These are phyloP conservation scores for Cryptococcus amylolentus DNA, from an alignment of 1,284 basidiomycete species.

Conservation along the genomic window DNA sequence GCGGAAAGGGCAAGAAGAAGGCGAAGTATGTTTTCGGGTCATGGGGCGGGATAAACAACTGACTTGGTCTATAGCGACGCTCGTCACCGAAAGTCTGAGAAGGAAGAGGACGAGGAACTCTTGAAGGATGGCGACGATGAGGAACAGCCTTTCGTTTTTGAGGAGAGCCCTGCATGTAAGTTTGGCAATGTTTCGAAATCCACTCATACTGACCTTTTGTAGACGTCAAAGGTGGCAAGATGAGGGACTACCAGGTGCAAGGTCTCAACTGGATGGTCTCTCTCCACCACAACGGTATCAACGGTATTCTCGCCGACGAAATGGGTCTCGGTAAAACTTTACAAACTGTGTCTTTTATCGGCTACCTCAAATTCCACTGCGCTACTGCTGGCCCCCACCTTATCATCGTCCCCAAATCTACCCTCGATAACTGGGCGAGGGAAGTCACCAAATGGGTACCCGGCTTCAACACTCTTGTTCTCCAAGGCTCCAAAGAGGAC, in stretches of 20 bases:
- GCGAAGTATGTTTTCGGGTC: conserved; percentile 56
- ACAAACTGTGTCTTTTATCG: conserved; percentile 96
- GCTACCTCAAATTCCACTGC: conserved; percentile 85
- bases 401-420: conserved; percentile 96
- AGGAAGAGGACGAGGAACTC: conserved; percentile 95
- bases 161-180: conserved; percentile 84
- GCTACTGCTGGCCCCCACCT: conserved; percentile 79
- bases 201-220: not conserved
- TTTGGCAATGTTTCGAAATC: conserved; percentile 11
- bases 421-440: conserved; percentile 92
- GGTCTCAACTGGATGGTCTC: conserved; percentile 97
- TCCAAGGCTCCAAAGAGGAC: conserved; percentile 88
- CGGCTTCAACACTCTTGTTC: conserved; percentile 74
- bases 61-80: conserved; percentile 55
- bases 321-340: conserved; percentile 99
- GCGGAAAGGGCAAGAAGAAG: conserved; percentile 71
- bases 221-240: conserved; percentile 81
- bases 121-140: conserved; percentile 80
- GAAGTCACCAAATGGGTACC: conserved; percentile 93
- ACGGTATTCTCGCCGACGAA: conserved; percentile 90
- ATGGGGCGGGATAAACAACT: not conserved
- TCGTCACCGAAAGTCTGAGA: conserved; percentile 91
- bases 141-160: conserved; percentile 82
- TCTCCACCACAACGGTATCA: conserved; percentile 85
- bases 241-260: conserved; percentile 94